Conservation (phyloP, 129 eudicot species). For the Pulicaria dysenterica region DNA sequence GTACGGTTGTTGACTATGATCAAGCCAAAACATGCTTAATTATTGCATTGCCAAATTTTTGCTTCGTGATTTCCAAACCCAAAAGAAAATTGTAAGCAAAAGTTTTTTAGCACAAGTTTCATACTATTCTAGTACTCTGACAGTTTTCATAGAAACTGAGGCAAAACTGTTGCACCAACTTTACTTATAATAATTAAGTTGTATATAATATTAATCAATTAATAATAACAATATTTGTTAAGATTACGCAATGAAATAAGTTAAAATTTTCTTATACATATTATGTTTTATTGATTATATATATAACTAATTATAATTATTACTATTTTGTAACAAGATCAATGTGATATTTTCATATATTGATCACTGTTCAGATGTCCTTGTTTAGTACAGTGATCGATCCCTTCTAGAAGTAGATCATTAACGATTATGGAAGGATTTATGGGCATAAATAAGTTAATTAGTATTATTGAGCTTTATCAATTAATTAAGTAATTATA, state of each 20-base stretch:
- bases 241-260: neutral
- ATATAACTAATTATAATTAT: conserved; percentile 12
- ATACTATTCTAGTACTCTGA: conserved; percentile 22
- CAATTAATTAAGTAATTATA: too few relatives aligned
- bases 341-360: neutral
- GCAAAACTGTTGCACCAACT: conserved; percentile 27
- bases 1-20: conserved; percentile 17
- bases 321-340: neutral
- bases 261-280: too few relatives aligned
- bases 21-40: neutral
- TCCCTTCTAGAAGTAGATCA: conserved; percentile 38
- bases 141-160: conserved; percentile 12
- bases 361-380: conserved; percentile 5
- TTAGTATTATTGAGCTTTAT: conserved; percentile 24
- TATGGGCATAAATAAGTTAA: conserved; percentile 24
- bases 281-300: too few relatives aligned
- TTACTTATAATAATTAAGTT: conserved; percentile 18
- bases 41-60: conserved; percentile 12
- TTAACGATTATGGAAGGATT: conserved; percentile 40
- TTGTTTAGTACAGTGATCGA: conserved; percentile 9
- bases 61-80: conserved; percentile 3
- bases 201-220: neutral
- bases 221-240: too few relatives aligned
- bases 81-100: neutral
- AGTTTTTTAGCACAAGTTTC: conserved; percentile 35